These are phyloP conservation scores for Metschnikowia santaceciliae DNA, from an alignment of 805 yeast genomes.

Conservation along the genomic window DNA sequence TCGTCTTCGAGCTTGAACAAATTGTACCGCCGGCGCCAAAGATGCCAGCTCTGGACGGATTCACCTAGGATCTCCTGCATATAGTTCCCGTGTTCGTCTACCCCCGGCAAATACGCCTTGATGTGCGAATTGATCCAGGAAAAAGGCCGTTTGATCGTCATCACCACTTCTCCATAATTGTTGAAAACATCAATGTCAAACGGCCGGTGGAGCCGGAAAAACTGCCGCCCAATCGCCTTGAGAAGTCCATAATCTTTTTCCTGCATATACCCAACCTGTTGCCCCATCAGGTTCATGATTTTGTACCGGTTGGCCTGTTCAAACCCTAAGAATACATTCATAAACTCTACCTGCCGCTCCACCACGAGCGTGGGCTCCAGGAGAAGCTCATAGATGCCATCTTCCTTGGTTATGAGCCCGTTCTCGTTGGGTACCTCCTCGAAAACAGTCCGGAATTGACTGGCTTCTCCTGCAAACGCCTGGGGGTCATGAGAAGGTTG, in stretches of 20 bases:
- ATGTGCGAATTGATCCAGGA: conserved; percentile 87
- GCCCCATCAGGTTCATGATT: conserved; percentile 70
- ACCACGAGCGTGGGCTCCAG: conserved; percentile 81
- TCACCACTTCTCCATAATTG: conserved; percentile 51
- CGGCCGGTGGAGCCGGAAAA: conserved; percentile 84
- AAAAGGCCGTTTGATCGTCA: conserved; percentile 78
- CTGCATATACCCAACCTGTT: conserved; percentile 71
- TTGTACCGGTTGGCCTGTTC: conserved; percentile 86
- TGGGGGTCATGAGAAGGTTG: conserved; percentile 25
- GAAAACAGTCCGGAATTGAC: conserved; percentile 30
- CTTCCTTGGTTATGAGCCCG: conserved; percentile 51
- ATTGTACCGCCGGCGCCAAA: conserved; percentile 87
- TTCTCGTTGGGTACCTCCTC: conserved; percentile 39
- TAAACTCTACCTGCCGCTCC: conserved; percentile 82
- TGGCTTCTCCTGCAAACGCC: conserved; percentile 23
- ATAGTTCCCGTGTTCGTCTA: conserved; percentile 30
- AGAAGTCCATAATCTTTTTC: conserved; percentile 74
- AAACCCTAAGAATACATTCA: conserved; percentile 83
- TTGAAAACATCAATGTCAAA: conserved; percentile 71
- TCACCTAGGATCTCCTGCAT: conserved; percentile 66
- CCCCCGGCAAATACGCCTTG: conserved; percentile 62
- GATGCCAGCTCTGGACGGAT: conserved; percentile 88
- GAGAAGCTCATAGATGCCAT: conserved; percentile 59
- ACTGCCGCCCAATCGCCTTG: conserved; percentile 74
- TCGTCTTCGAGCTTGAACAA: conserved; percentile 54